A percentile compares a stretch with the other conserved stretches of the same genome.
These are phyloP conservation scores for Cardamine resedifolia DNA, from an alignment of 345 rosid species.

Conservation along the genomic window DNA sequence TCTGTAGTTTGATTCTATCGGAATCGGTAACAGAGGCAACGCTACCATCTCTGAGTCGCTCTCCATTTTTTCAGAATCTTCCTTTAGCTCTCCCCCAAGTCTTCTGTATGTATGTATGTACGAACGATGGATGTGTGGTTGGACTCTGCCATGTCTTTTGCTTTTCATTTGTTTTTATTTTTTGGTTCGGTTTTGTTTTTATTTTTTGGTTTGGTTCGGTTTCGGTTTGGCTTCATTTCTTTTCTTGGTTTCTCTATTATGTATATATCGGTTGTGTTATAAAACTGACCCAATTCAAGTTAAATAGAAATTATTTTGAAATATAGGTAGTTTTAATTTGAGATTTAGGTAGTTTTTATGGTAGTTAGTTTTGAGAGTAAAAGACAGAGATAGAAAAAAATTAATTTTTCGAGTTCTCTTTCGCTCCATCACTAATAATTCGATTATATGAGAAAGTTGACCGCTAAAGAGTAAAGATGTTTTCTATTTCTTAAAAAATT, in stretches of 20 bases:
- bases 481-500: too few relatives aligned
- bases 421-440: too few relatives aligned
- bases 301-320: too few relatives aligned
- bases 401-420: too few relatives aligned
- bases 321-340: too few relatives aligned
- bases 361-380: too few relatives aligned
- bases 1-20: conserved; percentile 80
- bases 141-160: background rate
- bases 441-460: too few relatives aligned
- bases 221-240: background rate
- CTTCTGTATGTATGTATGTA: too few relatives aligned
- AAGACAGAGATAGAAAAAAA: too few relatives aligned
- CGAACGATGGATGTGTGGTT: background rate
- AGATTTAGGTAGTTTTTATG: too few relatives aligned
- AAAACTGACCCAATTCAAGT: background rate
- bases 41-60: conserved; percentile 85
- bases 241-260: background rate
- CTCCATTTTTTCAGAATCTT: conserved; percentile 49
- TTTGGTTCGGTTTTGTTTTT: background rate
- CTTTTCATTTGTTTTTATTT: too few relatives aligned
- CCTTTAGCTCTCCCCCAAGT: background rate
- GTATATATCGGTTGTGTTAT: background rate
- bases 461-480: too few relatives aligned
- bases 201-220: background rate
- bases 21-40: conserved; percentile 73